Conservation (phyloP, 805 yeast species). For the Nakazawaea molendinolei region DNA sequence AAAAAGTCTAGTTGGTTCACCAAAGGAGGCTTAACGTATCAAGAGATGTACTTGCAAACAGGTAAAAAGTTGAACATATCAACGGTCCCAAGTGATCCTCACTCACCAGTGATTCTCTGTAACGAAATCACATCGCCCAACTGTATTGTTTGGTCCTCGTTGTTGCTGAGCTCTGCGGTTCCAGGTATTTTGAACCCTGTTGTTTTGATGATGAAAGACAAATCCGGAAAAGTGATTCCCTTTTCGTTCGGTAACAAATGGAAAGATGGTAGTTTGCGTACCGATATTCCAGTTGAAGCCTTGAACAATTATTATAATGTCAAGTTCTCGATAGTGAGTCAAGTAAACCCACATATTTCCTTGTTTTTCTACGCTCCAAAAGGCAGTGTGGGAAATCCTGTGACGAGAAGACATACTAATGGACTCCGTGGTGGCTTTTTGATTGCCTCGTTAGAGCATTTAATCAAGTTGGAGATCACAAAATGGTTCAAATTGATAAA, state of each 20-base stretch:
- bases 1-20: slow-evolving; percentile 63
- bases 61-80: slow-evolving; percentile 68
- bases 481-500: slow-evolving; percentile 70
- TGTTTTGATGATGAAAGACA: slow-evolving; percentile 63
- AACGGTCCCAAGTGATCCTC: slow-evolving; percentile 77
- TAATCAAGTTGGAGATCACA: slow-evolving; percentile 64
- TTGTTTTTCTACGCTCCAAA: slow-evolving; percentile 71
- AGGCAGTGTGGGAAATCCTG: slow-evolving; percentile 78
- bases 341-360: slow-evolving; percentile 77
- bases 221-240: slow-evolving; percentile 39
- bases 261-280: slow-evolving; percentile 74
- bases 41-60: slow-evolving; percentile 61
- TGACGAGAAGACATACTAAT: slow-evolving; percentile 43
- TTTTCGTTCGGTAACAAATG: slow-evolving; percentile 70
- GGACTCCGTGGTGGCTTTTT: slow-evolving; percentile 74
- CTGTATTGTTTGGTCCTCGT: slow-evolving; percentile 75
- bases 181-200: slow-evolving; percentile 81
- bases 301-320: slow-evolving; percentile 71
- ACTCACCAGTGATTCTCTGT: slow-evolving; percentile 73
- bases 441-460: slow-evolving; percentile 64
- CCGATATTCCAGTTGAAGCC: slow-evolving; percentile 73
- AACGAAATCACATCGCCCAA: slow-evolving; percentile 73
- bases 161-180: slow-evolving; percentile 75
- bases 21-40: slow-evolving; percentile 62
- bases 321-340: slow-evolving; percentile 70